Percentiles rank a stretch among this genome's conserved stretches.
Evolutionary conservation across 345 rosid genomes (phyloP).

Genomic region (Capsella bursapastoris): DNA sequence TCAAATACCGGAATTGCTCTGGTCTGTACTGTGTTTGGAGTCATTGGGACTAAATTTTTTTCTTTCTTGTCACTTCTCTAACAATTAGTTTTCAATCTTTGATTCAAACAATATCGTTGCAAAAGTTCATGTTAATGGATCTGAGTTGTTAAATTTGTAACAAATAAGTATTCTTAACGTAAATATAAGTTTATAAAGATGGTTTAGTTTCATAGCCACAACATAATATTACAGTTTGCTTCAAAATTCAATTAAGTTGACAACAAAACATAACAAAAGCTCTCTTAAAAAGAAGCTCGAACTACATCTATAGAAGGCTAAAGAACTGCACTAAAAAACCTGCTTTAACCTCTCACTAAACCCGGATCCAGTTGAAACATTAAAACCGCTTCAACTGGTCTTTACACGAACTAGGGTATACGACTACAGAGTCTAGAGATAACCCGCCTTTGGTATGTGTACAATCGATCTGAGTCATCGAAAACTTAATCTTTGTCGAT

Average conservation of each 20-base stretch:
- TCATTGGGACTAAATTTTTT: neutral
- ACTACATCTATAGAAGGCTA: slow-evolving; percentile 34
- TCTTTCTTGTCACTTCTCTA: neutral
- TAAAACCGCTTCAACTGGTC: slow-evolving; percentile 42
- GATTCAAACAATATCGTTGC: no score
- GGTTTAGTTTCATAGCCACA: neutral
- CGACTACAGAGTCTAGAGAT: slow-evolving; percentile 76
- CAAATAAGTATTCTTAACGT: neutral
- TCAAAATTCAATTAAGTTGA: slow-evolving; percentile 19
- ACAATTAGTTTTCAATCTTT: neutral
- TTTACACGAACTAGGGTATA: slow-evolving; percentile 64
- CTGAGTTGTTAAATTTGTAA: neutral
- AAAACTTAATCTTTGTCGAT: slow-evolving; percentile 66
- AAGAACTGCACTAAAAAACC: slow-evolving; percentile 25
- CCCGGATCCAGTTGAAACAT: slow-evolving; percentile 14
- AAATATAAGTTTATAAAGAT: neutral
- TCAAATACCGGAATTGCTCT: neutral
- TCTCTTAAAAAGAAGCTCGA: neutral
- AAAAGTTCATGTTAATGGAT: neutral
- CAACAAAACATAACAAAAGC: slow-evolving; percentile 1
- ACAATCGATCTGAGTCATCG: slow-evolving; percentile 98
- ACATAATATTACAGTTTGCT: slow-evolving; percentile 1
- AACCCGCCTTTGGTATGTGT: slow-evolving; percentile 98
- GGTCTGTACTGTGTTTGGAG: neutral
- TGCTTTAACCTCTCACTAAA: slow-evolving; percentile 40